A percentile compares a stretch with the other conserved stretches of the same genome.
Evolutionary conservation across 768 basidiomycete genomes (phyloP).

Genomic region (Russula lepida): DNA sequence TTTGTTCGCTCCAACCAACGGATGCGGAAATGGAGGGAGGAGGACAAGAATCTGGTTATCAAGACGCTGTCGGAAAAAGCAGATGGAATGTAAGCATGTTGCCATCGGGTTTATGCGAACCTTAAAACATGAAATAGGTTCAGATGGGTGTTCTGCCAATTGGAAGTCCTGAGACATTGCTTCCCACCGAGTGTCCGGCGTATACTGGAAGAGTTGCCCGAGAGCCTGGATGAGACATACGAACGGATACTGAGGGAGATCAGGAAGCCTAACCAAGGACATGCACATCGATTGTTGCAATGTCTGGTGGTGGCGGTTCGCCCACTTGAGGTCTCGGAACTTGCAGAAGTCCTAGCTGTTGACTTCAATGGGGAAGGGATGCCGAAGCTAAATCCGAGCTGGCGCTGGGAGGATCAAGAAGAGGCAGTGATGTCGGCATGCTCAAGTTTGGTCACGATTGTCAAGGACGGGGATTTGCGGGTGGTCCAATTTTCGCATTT

Average conservation of each 20-base stretch:
- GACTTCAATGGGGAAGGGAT: background rate
- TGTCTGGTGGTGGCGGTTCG: background rate
- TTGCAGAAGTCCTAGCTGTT: background rate
- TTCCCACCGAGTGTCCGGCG: background rate
- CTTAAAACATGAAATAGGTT: background rate
- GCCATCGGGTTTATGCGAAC: background rate
- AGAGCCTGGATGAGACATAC: background rate
- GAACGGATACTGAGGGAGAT: slow-evolving; percentile 1
- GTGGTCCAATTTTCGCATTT: background rate
- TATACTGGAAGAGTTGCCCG: background rate
- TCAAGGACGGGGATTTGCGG: background rate
- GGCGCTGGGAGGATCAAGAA: background rate
- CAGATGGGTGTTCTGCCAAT: background rate
- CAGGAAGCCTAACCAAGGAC: background rate
- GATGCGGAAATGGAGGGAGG: background rate
- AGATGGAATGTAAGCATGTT: background rate
- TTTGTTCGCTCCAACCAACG: background rate
- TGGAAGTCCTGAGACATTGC: background rate
- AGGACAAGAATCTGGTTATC: background rate
- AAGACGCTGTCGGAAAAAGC: background rate
- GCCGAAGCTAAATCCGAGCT: background rate
- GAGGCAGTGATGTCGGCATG: background rate
- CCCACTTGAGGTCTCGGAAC: background rate
- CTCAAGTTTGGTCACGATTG: background rate
- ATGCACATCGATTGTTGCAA: background rate